Evolutionary conservation across 257 asterid species (phyloP).

Genomic region (Solanum etuberosum): DNA sequence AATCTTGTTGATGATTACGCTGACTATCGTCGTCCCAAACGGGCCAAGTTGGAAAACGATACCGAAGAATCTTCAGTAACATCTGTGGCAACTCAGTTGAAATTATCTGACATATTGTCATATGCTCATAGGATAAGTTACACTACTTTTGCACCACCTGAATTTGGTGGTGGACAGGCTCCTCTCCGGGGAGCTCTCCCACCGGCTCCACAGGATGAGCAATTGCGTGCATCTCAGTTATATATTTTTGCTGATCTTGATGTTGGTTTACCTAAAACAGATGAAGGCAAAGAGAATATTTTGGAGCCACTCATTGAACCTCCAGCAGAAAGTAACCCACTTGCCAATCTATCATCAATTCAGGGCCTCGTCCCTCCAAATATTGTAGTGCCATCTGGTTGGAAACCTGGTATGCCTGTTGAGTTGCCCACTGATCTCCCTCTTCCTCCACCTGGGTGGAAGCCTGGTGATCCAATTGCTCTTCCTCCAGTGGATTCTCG

Average conservation of each 20-base stretch:
- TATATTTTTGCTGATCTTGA: conserved; percentile 62
- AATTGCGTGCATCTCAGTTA: conserved; percentile 82
- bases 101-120: conserved; percentile 63
- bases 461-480: conserved; percentile 77
- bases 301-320: conserved; percentile 53
- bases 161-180: conserved; percentile 72
- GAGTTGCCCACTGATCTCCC: conserved; percentile 73
- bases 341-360: conserved; percentile 23
- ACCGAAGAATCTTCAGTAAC: conserved; percentile 43
- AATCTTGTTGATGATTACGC: conserved; percentile 79
- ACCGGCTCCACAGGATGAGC: conserved; percentile 98
- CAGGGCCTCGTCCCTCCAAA: conserved; percentile 53
- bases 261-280: conserved; percentile 64
- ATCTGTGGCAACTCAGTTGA: conserved; percentile 59
- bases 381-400: conserved; percentile 68
- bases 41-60: conserved; percentile 35
- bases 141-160: conserved; percentile 97
- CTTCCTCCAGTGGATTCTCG: conserved; percentile 63
- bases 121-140: conserved; percentile 84
- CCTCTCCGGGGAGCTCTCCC: conserved; percentile 89
- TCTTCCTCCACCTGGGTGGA: conserved; percentile 89
- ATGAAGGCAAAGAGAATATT: conserved; percentile 42
- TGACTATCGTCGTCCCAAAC: conserved; percentile 58
- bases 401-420: conserved; percentile 97
- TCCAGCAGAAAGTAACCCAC: conserved; percentile 23